Evolutionary conservation across 495 filamentous ascomycete genomes (phyloP), one percentile per base, ranked within the genome.

Genomic region (Immersiella caudata): DNA sequence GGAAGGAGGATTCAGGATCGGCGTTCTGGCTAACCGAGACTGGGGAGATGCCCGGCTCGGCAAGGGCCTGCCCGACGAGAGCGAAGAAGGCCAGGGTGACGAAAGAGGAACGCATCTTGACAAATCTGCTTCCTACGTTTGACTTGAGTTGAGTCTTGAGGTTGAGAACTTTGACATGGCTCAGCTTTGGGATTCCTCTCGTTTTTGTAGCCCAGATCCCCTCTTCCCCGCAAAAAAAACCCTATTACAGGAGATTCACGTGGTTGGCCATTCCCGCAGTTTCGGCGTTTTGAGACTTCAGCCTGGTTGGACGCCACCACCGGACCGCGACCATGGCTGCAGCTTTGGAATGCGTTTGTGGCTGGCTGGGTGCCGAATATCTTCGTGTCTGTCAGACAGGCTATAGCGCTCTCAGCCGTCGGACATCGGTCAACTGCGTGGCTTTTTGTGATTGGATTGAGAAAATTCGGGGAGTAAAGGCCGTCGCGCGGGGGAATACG

Each of bases 1-100:
- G 29, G 64, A 66, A 66, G 24, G 35, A 22, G 33, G 64, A 60
- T 8, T 51, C 64, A 8, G 64, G 55, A 36, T 66, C 64, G n/a
- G 64, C 54, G 4, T 49, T 50, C 2, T 50, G 54, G 12, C 29
- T 51, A 16, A 66, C 64, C 12, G 29, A 35, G 24, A 55, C 64
- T 22, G 64, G 64, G 11, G 54, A 60, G 11, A 66, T 51, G 55
- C 64, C 64, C 18, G 64, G 64, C 0, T 29, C 56, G 20, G 25
- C 64, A 0, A 66, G 55, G 55, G 55, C 24, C 12, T 33, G 55
- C 64, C 64, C 20, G 24, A 33, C 25, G 29, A 66, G 22, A 35
- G 64, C 64, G 1, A 29, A 25, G 12, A 54, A 25, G 12, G 55
- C 64, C 36, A 66, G 20, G 36, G 56, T 25, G 54, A 35, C 25